Evolutionary conservation across 495 filamentous ascomycete genomes (phyloP), one percentile per base, ranked within the genome.

Genomic region (Penicillium lividum): DNA sequence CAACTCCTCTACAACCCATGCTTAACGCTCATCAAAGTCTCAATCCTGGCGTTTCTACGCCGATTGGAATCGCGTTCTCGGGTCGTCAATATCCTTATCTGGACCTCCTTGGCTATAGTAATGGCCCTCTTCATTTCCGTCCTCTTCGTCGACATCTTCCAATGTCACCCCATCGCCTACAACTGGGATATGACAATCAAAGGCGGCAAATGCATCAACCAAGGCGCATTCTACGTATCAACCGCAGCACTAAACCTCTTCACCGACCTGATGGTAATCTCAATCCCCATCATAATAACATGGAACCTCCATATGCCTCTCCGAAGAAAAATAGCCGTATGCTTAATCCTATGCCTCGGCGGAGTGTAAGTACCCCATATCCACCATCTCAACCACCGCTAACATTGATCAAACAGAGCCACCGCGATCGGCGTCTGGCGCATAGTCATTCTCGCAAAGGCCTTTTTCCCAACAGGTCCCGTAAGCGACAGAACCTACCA

Each of bases 1-100:
- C 84, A 88, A 61, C 74, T 86, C 31, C 64, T 87, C 25, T 88
- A 89, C 64, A 86, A 87, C 58, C 85, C 84, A 0, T 80, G 85
- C 55, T 69, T 89, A 36, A 78, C 84, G 9, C 67, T 85, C 7
- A 80, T 85, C 59, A 87, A 88, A 66, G 66, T 80, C 0, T 84
- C 82, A 0, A 74, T 83, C 43, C 67, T 84, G 25, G 18, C 79
- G 42, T 83, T 85, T 58, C 71, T 84, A 25, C 71, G 73, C 36
- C 79, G 82, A 13, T 71, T 84, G 0, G 76, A 73, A 9, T 71
- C 68, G 25, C 62, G 51, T 18, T 72, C 73, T 1, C 65, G 58
- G 7, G 7, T 67, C 27, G 73, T 82, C 34, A 73, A 75, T 3
- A 56, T 60, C 31, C 56, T 78, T 11, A 77, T 82, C 38, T 73